Evolutionary conservation across 164 flowering plant genomes (phyloP), one percentile per base, ranked within the genome.

Genomic region (Kalanchoe fedtschenkoi): DNA sequence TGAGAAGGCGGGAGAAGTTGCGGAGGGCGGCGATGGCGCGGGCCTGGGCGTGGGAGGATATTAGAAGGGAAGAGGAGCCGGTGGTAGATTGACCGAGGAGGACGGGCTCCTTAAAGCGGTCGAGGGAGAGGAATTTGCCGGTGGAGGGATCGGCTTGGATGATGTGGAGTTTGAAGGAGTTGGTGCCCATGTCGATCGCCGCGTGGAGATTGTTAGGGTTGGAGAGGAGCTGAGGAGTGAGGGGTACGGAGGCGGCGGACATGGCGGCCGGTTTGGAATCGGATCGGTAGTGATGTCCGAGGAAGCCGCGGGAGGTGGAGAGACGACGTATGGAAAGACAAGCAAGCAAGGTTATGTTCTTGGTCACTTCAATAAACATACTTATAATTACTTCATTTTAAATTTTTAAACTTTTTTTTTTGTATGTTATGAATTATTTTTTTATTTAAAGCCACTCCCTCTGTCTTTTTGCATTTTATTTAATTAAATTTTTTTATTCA

Each of bases 111-210:
- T 82, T 84, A 71, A 67, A 68, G 66, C 68, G 81, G 62, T 75
- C 60, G 59, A 83, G 46, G 32, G 81, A 22, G 69, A 84, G 67
- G 76, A 83, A 84, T 35, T 72, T 76, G 30, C 86, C 83, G 56
- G 71, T 65, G 66, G 61, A 34, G 22, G 83, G 83, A 44, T 78
- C 70, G 28, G 80, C 73, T 26, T 77, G 80, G 60, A 80, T 66
- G 34, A 84, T 62, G 29, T 75, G 58, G 62, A 88, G 70, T 71
- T 88, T 88, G 80, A 86, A 88, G 30, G 96, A 80, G 72, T 81
- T 88, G 53, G 88, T 78, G n/a, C 92, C 90, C 83, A 88, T 80
- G 74, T 88, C 92, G 21, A 86, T 66, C 46, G 87, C 69, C 15
- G 92, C 88, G 61, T 79, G 71, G 42, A 80, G 84, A 55, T 77